A percentile compares a stretch with the other conserved stretches of the same genome.
These are phyloP conservation scores for Verbena officinalis DNA, from an alignment of 257 asterid species.

Conservation along the genomic window DNA sequence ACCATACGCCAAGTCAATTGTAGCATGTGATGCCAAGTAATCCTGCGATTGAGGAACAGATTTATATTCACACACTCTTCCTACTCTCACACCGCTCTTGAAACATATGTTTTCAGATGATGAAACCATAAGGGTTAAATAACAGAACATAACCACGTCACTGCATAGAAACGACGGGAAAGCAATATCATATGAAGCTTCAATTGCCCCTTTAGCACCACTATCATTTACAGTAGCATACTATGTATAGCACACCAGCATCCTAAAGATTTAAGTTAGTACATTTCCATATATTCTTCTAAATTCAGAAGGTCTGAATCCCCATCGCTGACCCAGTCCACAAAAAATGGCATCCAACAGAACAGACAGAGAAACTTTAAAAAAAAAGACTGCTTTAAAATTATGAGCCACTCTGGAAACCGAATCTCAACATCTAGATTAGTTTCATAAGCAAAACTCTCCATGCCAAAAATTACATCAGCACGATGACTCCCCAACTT, in stretches of 20 bases:
- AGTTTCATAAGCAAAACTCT: conserved; percentile 23
- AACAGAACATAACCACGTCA: conserved; percentile 10
- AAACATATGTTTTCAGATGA: conserved; percentile 8
- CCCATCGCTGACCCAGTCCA: conserved; percentile 27
- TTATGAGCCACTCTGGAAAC: conserved; percentile 10
- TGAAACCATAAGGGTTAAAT: conserved; percentile 19
- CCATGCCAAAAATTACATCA: conserved; percentile 20
- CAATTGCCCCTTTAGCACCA: not conserved
- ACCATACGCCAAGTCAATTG: conserved; percentile 89
- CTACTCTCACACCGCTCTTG: conserved; percentile 10
- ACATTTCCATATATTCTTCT: conserved; percentile 3
- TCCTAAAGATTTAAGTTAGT: conserved; percentile 8
- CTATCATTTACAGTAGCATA: not conserved
- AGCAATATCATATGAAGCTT: conserved; percentile 12
- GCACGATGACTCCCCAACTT: conserved; percentile 18
- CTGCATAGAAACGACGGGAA: conserved; percentile 15
- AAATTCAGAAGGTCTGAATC: not conserved
- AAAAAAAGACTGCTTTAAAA: not conserved
- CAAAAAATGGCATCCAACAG: not conserved
- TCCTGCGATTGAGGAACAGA: conserved; percentile 60
- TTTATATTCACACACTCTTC: conserved; percentile 23
- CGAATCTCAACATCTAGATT: conserved; percentile 24
- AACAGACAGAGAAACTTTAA: not conserved
- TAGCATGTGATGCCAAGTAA: conserved; percentile 72
- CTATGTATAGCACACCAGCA: not conserved